Conservation (phyloP, 2,329 filamentous ascomycete genomes). For the Pyricularia grisea region DNA sequence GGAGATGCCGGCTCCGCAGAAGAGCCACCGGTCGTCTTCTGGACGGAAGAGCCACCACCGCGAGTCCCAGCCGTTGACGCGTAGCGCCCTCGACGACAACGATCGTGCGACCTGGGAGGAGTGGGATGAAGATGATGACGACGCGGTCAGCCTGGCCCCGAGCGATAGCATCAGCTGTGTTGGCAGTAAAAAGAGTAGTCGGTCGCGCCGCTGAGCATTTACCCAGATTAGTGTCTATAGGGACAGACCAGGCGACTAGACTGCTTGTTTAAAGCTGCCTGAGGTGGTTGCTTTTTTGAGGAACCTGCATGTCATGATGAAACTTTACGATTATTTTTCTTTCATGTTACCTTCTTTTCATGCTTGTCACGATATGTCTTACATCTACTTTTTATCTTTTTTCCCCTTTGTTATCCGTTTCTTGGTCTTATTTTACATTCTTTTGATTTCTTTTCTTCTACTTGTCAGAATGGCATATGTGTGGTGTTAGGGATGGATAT, state of each 20-base stretch:
- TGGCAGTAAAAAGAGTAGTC: constrained; percentile 27
- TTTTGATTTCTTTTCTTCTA: background rate
- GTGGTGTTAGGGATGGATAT: background rate
- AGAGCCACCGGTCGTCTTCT: background rate
- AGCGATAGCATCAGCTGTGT: constrained; percentile 55
- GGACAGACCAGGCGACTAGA: background rate
- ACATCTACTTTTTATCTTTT: background rate
- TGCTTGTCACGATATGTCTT: no score
- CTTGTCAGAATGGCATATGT: background rate
- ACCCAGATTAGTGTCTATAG: background rate
- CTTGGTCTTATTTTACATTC: background rate
- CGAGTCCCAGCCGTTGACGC: constrained; percentile 22
- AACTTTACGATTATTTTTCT: background rate
- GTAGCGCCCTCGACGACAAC: constrained; percentile 30
- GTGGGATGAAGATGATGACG: constrained; percentile 25
- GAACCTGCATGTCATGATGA: background rate
- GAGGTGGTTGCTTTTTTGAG: background rate
- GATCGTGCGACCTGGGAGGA: constrained; percentile 16
- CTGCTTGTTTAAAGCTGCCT: background rate
- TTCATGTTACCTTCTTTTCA: no score
- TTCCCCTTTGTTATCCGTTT: background rate
- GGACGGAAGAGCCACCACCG: background rate
- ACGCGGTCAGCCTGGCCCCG: constrained; percentile 43
- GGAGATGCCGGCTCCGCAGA: background rate
- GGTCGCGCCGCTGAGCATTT: constrained; percentile 10